Evolutionary conservation across 331 rosid genomes (phyloP).

Genomic region (Acacia pycnantha): DNA sequence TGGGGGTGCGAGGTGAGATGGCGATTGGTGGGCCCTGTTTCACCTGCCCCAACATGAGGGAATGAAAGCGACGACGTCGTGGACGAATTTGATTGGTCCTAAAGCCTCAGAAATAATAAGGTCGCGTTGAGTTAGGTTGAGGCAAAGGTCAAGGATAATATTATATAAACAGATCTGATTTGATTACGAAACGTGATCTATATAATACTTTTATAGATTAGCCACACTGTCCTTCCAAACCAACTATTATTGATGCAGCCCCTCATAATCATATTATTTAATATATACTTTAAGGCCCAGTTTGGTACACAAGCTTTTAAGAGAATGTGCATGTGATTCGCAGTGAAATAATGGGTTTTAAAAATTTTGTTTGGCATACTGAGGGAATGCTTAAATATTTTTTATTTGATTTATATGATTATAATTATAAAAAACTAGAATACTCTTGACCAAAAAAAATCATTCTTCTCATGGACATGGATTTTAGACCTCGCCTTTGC

Average conservation of each 20-base stretch:
- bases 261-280: background rate
- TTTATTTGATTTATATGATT: too few species aligned
- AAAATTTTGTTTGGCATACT: too few species aligned
- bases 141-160: slow-evolving; percentile 4
- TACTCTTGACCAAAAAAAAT: too few species aligned
- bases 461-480: too few species aligned
- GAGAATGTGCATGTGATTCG: too few species aligned
- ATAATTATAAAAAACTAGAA: too few species aligned
- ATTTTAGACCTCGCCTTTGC: too few species aligned
- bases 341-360: too few species aligned
- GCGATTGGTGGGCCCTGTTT: slow-evolving; percentile 40
- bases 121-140: background rate
- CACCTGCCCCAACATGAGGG: slow-evolving; percentile 45
- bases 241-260: background rate
- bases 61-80: slow-evolving; percentile 14
- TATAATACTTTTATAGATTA: background rate
- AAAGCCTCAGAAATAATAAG: background rate
- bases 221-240: background rate
- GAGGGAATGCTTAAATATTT: too few species aligned
- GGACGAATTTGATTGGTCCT: slow-evolving; percentile 25
- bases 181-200: background rate
- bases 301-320: too few species aligned
- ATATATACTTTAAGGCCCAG: too few species aligned
- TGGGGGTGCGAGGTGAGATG: background rate
- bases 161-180: background rate